Percentiles rank a stretch among this genome's conserved stretches.
These are phyloP conservation scores for Prototheca wickerhamii DNA, from an alignment of 163 green algal species.

Conservation along the genomic window DNA sequence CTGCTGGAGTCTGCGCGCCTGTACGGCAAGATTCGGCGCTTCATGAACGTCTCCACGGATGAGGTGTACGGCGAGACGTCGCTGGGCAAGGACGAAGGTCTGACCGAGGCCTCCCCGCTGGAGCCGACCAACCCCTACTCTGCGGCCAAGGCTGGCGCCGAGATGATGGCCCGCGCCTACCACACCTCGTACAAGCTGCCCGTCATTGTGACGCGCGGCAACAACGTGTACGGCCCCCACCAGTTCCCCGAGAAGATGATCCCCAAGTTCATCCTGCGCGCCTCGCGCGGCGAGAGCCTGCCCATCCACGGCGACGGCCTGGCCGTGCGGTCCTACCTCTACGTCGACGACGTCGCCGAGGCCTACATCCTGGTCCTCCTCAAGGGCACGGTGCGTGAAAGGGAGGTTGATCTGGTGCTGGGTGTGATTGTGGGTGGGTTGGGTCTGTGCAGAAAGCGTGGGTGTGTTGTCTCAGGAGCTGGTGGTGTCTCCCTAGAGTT, in stretches of 20 bases:
- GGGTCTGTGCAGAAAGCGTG: too few species aligned
- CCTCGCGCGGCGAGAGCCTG: conserved; percentile 60
- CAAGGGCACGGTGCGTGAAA: conserved; percentile 43
- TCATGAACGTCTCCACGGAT: conserved; percentile 98
- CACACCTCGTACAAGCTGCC: conserved; percentile 91
- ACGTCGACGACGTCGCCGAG: conserved; percentile 89
- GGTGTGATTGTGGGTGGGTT: too few species aligned
- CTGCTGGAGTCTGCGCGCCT: conserved; percentile 84
- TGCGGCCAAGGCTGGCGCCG: conserved; percentile 88
- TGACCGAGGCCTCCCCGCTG: conserved; percentile 66
- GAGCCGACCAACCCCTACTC: conserved; percentile 98
- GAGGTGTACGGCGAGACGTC: conserved; percentile 87
- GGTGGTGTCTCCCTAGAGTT: too few species aligned
- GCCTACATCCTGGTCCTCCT: conserved; percentile 83
- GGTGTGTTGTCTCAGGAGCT: too few species aligned
- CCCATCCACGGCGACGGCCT: conserved; percentile 60
- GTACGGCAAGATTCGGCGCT: conserved; percentile 67
- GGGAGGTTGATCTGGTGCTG: too few species aligned
- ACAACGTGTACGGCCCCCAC: conserved; percentile 98
- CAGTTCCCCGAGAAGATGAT: conserved; percentile 83
- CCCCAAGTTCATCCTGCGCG: conserved; percentile 91
- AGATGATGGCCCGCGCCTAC: conserved; percentile 97
- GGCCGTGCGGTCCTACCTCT: conserved; percentile 71
- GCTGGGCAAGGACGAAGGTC: conserved; percentile 57
- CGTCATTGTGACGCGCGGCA: conserved; percentile 93